Conservation (phyloP, 2,329 filamentous ascomycete species). For the Mycosphaerelloides madeirae region DNA sequence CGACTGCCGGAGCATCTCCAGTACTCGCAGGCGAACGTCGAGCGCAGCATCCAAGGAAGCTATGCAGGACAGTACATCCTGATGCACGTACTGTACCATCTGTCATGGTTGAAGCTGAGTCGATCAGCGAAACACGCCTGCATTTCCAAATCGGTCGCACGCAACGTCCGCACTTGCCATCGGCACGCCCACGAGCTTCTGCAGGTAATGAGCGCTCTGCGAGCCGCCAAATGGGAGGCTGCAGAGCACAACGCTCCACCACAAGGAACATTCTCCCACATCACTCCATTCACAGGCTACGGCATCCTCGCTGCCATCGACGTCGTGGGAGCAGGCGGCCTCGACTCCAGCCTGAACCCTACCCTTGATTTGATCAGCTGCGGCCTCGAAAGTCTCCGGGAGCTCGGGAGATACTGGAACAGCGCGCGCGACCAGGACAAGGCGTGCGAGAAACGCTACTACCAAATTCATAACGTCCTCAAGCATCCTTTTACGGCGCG, state of each 20-base stretch:
- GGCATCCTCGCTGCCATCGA: constrained; percentile 61
- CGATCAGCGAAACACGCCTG: constrained; percentile 51
- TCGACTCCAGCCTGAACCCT: constrained; percentile 47
- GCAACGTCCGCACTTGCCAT: constrained; percentile 47
- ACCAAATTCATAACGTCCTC: constrained; percentile 40
- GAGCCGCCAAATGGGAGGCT: constrained; percentile 19
- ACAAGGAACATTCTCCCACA: constrained; percentile 43
- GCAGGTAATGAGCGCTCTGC: constrained; percentile 30
- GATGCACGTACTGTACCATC: constrained; percentile 64
- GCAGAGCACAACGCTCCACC: constrained; percentile 20
- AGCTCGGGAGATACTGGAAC: constrained; percentile 57
- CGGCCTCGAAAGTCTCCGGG: constrained; percentile 52
- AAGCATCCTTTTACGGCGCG: constrained; percentile 34
- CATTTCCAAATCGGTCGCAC: constrained; percentile 40
- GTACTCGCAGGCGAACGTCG: constrained; percentile 55
- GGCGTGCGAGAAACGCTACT: constrained; percentile 46
- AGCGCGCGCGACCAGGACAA: constrained; percentile 50
- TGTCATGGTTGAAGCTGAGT: constrained; percentile 60
- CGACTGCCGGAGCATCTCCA: constrained; percentile 53
- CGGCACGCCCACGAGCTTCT: constrained; percentile 53
- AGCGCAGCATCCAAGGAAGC: constrained; percentile 49
- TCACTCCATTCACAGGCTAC: constrained; percentile 55
- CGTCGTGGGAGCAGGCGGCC: constrained; percentile 58
- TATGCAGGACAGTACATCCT: constrained; percentile 57
- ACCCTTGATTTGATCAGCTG: constrained; percentile 52